Percentiles rank a stretch among this genome's conserved stretches.
Conservation (phyloP, 2,329 filamentous ascomycete species). For the Colletotrichum sp. region DNA sequence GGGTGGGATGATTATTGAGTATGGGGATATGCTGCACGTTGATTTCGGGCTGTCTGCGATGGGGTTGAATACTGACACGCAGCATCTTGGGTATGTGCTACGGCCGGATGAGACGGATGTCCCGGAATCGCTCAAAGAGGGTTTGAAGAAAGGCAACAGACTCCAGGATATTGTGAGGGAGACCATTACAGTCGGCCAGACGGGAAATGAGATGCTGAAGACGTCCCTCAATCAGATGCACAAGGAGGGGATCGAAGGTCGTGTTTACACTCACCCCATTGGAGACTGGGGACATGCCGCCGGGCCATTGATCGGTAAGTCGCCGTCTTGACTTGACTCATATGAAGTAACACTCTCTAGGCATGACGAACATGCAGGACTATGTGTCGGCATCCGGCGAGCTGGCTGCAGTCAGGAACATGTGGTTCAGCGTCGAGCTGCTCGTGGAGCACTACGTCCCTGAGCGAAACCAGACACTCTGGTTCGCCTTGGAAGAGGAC, state of each 20-base stretch:
- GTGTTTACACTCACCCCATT: constrained; percentile 54
- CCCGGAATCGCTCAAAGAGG: constrained; percentile 44
- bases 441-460: constrained; percentile 51
- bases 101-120: constrained; percentile 45
- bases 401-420: constrained; percentile 46
- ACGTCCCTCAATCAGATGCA: constrained; percentile 43
- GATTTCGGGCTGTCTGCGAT: constrained; percentile 54
- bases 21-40: constrained; percentile 53
- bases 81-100: constrained; percentile 55
- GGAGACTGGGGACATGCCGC: constrained; percentile 58
- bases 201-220: constrained; percentile 50
- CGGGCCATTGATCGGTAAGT: constrained; percentile 50
- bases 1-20: constrained; percentile 36
- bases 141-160: constrained; percentile 49
- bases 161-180: constrained; percentile 51
- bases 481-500: constrained; percentile 56
- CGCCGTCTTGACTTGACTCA: background rate
- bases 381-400: constrained; percentile 52
- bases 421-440: constrained; percentile 58
- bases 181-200: constrained; percentile 48
- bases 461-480: constrained; percentile 46
- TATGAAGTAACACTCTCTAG: constrained; percentile 26
- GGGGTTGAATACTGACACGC: constrained; percentile 54
- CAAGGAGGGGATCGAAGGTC: constrained; percentile 47
- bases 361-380: constrained; percentile 56